Conservation (phyloP, 2,329 filamentous ascomycete species). For the Tolypocladium ovalisporum region DNA sequence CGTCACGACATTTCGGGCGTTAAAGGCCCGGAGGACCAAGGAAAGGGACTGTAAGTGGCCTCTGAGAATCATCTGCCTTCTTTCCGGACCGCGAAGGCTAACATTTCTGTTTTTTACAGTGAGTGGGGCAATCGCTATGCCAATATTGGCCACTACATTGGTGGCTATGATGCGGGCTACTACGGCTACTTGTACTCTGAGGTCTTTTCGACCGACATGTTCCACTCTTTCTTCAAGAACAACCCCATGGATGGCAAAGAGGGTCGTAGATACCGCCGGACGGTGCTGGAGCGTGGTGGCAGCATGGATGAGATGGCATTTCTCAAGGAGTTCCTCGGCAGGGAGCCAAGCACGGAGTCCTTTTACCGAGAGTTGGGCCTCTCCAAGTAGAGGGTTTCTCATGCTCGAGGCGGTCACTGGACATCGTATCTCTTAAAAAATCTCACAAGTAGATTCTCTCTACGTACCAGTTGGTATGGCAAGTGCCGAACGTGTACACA, state of each 20-base stretch:
- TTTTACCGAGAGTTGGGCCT: slow-evolving; percentile 70
- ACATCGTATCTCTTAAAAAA: background rate
- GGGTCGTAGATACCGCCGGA: slow-evolving; percentile 66
- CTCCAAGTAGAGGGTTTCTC: background rate
- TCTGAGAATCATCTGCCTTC: no score
- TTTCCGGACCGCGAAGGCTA: slow-evolving; percentile 8
- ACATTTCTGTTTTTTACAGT: slow-evolving; percentile 20
- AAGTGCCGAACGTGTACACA: background rate
- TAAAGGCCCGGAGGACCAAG: slow-evolving; percentile 60
- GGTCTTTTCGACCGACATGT: slow-evolving; percentile 82
- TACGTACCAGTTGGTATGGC: no score
- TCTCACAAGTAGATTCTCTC: background rate
- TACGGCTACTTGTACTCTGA: slow-evolving; percentile 66
- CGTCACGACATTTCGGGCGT: slow-evolving; percentile 61
- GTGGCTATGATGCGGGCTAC: slow-evolving; percentile 77
- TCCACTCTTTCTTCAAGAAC: slow-evolving; percentile 66
- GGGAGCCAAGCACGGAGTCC: slow-evolving; percentile 65
- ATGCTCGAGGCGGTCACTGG: background rate
- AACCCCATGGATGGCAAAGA: slow-evolving; percentile 68
- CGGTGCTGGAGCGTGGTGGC: slow-evolving; percentile 67
- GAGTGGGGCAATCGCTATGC: slow-evolving; percentile 70
- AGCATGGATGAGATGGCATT: slow-evolving; percentile 73
- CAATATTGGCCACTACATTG: slow-evolving; percentile 73
- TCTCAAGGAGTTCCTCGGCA: slow-evolving; percentile 65
- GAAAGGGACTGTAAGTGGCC: slow-evolving; percentile 40